Evolutionary conservation across 192 early-diverging fungal genomes (phyloP).

Genomic region (Coemansia sp.): DNA sequence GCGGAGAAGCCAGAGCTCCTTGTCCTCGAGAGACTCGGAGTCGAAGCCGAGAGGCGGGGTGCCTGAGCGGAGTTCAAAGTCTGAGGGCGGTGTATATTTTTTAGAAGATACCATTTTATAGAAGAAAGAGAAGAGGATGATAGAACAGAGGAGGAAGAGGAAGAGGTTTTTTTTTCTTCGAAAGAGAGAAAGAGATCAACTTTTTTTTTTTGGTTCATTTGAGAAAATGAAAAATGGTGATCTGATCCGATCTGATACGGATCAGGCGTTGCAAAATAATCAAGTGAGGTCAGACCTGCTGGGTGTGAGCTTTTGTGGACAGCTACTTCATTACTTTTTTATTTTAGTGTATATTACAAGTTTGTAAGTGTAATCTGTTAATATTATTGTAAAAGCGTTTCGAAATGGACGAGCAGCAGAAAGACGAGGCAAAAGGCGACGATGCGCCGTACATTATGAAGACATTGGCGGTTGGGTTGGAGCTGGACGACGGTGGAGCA

Average conservation of each 20-base stretch:
- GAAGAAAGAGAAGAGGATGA: background rate
- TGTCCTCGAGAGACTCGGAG: conserved; percentile 19
- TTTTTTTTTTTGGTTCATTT: too few species aligned
- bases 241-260: too few species aligned
- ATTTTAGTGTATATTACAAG: too few species aligned
- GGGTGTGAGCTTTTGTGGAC: too few species aligned
- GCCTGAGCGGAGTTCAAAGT: conserved; percentile 27
- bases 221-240: too few species aligned
- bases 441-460: conserved; percentile 23
- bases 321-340: too few species aligned
- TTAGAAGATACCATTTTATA: background rate
- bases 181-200: too few species aligned
- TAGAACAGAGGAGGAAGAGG: background rate
- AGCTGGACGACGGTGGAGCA: conserved; percentile 7
- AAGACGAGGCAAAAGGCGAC: background rate
- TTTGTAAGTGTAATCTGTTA: too few species aligned
- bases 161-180: background rate
- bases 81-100: conserved; percentile 36
- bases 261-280: too few species aligned
- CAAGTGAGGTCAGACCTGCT: too few species aligned
- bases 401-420: background rate
- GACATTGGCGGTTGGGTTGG: conserved; percentile 25
- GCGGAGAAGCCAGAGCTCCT: conserved; percentile 51
- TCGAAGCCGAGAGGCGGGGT: conserved; percentile 8
- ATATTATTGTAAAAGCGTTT: background rate